Evolutionary conservation across 352 stramenopile genomes (phyloP).

Genomic region (Thraustotheca clavata): DNA sequence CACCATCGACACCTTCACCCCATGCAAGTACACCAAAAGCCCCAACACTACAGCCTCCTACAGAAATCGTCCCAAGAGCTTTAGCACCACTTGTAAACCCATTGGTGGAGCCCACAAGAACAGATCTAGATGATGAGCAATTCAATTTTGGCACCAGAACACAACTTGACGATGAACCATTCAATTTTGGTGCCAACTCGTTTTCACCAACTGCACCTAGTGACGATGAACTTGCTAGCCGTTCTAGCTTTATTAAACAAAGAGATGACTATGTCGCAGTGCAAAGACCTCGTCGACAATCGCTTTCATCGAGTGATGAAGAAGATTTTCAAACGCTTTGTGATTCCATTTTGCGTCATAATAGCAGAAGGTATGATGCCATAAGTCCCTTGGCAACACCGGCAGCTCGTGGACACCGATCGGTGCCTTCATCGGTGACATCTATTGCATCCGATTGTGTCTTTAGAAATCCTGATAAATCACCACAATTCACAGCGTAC

Average conservation of each 20-base stretch:
- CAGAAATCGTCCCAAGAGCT: neutral
- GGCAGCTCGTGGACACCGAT: neutral
- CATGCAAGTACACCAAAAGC: neutral
- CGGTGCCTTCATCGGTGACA: neutral
- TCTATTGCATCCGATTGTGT: neutral
- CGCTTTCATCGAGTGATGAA: constrained; percentile 13
- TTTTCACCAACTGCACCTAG: neutral
- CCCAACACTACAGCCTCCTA: neutral
- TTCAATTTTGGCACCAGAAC: too few species aligned
- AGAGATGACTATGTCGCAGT: neutral
- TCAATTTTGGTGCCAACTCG: neutral
- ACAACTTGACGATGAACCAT: neutral
- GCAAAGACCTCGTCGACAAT: neutral
- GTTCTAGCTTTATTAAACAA: neutral
- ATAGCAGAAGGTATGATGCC: neutral
- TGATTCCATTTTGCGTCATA: constrained; percentile 3
- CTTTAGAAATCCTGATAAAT: neutral
- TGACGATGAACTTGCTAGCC: neutral
- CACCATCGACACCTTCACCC: neutral
- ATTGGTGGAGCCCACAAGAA: too few species aligned
- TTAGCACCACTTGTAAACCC: too few species aligned
- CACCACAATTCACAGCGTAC: constrained; percentile 14
- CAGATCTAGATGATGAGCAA: too few species aligned
- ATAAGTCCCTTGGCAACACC: neutral
- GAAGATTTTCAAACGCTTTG: constrained; percentile 17